Conservation (phyloP, 2,329 filamentous ascomycete species). For the Periconia digitata region DNA sequence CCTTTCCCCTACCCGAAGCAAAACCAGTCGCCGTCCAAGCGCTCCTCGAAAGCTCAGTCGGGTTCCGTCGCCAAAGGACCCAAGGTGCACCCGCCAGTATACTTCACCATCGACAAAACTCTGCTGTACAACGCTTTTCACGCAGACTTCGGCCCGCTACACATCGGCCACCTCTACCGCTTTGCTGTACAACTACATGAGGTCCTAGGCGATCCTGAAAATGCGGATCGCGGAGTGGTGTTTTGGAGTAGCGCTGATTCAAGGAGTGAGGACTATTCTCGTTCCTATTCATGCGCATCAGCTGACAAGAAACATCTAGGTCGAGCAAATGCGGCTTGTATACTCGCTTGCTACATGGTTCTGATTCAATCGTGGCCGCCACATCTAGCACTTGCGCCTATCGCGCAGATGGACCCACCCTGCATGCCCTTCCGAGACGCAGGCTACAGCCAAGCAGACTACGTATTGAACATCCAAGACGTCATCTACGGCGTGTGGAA, state of each 20-base stretch:
- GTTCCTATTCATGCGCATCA: neutral
- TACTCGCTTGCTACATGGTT: conserved; percentile 98
- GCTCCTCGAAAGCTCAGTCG: conserved; percentile 66
- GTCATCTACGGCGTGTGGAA: conserved; percentile 99
- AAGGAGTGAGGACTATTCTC: conserved; percentile 74
- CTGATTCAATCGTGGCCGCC: conserved; percentile 97
- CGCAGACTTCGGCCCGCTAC: conserved; percentile 94
- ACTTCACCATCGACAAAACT: conserved; percentile 91
- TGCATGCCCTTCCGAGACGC: conserved; percentile 99
- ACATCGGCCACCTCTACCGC: conserved; percentile 95
- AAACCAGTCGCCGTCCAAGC: conserved; percentile 72
- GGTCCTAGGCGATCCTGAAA: conserved; percentile 86
- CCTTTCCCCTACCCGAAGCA: conserved; percentile 80
- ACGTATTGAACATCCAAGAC: conserved; percentile 92
- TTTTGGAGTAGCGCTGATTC: conserved; percentile 95
- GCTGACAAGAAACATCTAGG: conserved; percentile 52
- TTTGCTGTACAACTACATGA: conserved; percentile 97
- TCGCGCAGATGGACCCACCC: conserved; percentile 93
- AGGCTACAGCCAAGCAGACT: conserved; percentile 97
- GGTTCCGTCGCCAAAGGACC: conserved; percentile 57
- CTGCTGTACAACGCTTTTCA: conserved; percentile 98
- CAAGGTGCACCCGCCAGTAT: conserved; percentile 70
- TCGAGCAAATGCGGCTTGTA: conserved; percentile 89
- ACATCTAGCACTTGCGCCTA: conserved; percentile 90
- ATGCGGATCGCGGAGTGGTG: conserved; percentile 85